Evolutionary conservation across 768 basidiomycete species (phyloP), one percentile per base, ranked within the genome.

Genomic region (Neoboletus subvelutipes): DNA sequence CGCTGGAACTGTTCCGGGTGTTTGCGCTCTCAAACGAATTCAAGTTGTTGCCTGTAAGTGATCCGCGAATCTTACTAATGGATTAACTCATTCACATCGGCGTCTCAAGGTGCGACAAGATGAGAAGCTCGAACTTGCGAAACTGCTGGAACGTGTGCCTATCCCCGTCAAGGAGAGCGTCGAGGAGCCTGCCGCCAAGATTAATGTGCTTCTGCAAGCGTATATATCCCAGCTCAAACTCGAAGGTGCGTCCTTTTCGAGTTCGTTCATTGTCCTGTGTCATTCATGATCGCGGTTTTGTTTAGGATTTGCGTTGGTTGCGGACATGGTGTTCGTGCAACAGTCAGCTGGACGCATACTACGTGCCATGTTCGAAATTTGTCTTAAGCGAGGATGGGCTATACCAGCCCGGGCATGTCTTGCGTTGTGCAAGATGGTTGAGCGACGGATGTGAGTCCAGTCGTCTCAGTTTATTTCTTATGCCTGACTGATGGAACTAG

Each of bases 331-430:
- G 10, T 98, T 94, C 67, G 90, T 99, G 3, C 92, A 94, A 56
- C 97, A 99, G 66, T 97, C 94, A 9, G 97, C 97, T 2, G 97
- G 97, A 48, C 89, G 92, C 81, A 97, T 98, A 65, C 76, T 98
- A 39, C 92, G 94, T 20, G 96, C 96, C 17, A 91, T 99, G 68
- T 98, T 94, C 64, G 96, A 99, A 73, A 99, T 98, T 54, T 98
- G 95, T 70, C 76, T 98, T 57, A 97, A 96, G 75, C 87, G 94
- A 42, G 95, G 95, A n/a, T 99, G 97, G 97, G 93, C 97, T 2
- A 81, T 89, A 1, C 93, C 95, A 0, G 94, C 96, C 0, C 87
- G 92, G 63, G 88, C 92, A 8, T 93, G 93, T 5, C 80, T 98
- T 29, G 90, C 94, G 58, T 75, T 99, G 55, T 98, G 94, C 78